Conservation (phyloP, 331 rosid species). For the Cydonia oblonga region DNA sequence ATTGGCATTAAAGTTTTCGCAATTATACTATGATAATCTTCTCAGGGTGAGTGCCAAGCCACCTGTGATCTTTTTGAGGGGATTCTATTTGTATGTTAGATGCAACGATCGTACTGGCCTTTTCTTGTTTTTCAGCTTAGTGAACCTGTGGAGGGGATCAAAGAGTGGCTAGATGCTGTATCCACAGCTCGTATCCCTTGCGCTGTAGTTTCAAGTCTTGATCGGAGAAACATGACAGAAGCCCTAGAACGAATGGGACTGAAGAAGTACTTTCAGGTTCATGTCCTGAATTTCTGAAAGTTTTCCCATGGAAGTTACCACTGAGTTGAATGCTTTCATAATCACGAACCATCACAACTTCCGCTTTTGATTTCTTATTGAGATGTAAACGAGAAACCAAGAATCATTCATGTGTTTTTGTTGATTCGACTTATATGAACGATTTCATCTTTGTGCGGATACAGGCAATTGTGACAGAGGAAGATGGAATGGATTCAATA, state of each 20-base stretch:
- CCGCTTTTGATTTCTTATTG: neutral
- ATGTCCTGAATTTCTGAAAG: neutral
- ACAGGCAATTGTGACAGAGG: conserved; percentile 90
- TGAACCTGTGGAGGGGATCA: conserved; percentile 68
- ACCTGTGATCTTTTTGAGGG: neutral
- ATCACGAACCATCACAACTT: neutral
- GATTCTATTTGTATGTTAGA: neutral
- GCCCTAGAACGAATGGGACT: conserved; percentile 69
- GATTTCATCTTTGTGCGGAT: conserved; percentile 3
- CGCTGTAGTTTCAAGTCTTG: conserved; percentile 90
- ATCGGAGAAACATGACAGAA: conserved; percentile 67
- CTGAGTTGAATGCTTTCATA: neutral
- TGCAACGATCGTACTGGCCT: conserved; percentile 1
- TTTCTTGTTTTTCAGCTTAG: conserved; percentile 36
- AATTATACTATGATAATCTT: conserved; percentile 69
- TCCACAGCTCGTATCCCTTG: conserved; percentile 85
- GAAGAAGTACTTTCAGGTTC: conserved; percentile 83
- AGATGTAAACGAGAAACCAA: neutral
- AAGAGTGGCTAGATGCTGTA: conserved; percentile 94
- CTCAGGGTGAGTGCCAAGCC: conserved; percentile 44
- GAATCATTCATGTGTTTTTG: neutral
- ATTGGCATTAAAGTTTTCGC: conserved; percentile 68
- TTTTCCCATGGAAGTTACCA: neutral
- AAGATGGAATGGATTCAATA: conserved; percentile 97
- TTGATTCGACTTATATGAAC: neutral